These are phyloP conservation scores for Cladosporium sp. DNA, from an alignment of 2,329 filamentous ascomycete species.

Conservation along the genomic window DNA sequence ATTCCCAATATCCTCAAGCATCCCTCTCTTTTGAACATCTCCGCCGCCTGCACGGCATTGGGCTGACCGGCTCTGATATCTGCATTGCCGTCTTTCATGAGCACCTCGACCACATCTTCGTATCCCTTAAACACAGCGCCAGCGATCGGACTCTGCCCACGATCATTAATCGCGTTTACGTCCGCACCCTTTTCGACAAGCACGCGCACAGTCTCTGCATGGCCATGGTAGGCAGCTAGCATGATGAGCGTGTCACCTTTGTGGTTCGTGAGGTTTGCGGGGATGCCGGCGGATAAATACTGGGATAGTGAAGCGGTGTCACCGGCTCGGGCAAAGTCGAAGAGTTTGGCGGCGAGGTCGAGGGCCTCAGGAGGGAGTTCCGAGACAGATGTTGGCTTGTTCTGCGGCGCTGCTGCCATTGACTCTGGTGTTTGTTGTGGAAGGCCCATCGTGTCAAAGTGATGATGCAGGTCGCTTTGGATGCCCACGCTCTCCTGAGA, in stretches of 20 bases:
- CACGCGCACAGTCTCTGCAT: constrained; percentile 56
- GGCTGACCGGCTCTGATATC: constrained; percentile 40
- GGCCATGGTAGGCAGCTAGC: constrained; percentile 68
- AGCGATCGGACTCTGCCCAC: constrained; percentile 64
- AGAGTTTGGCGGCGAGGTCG: constrained; percentile 62
- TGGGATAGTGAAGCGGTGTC: constrained; percentile 56
- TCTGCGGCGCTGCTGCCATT: background rate
- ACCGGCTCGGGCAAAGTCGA: constrained; percentile 61
- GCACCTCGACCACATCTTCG: constrained; percentile 56
- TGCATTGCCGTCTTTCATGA: constrained; percentile 39
- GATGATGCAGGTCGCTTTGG: no score
- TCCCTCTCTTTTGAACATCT: constrained; percentile 42
- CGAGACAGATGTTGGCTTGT: background rate
- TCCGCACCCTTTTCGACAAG: constrained; percentile 62
- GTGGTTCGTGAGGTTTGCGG: constrained; percentile 66
- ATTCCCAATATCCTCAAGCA: constrained; percentile 33
- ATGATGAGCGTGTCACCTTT: constrained; percentile 72
- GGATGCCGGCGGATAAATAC: constrained; percentile 62
- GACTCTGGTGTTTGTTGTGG: constrained; percentile 2
- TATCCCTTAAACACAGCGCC: constrained; percentile 72
- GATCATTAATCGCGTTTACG: constrained; percentile 63
- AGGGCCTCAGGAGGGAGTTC: constrained; percentile 57
- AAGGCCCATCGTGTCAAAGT: constrained; percentile 2
- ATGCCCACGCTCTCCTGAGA: no score
- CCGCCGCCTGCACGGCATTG: constrained; percentile 43